Evolutionary conservation across 352 stramenopile genomes (phyloP).

Genomic region (Thraustochytrium striatum): DNA sequence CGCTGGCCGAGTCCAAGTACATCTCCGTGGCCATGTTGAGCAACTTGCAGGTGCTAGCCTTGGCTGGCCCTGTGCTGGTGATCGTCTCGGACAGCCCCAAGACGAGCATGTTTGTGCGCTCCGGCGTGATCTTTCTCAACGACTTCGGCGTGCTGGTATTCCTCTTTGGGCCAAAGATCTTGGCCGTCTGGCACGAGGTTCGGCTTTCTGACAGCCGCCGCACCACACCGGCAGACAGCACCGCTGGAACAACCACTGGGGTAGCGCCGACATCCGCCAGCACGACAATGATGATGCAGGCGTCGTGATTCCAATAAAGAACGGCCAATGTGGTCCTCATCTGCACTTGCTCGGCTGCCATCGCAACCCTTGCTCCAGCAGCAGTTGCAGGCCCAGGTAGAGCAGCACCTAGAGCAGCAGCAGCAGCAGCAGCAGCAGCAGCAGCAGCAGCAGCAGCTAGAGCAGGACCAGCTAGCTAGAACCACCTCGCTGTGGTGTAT

Average conservation of each 20-base stretch:
- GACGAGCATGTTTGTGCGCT: background rate
- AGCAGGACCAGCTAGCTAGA: no score
- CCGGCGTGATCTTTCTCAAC: constrained; percentile 10
- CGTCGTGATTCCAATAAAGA: no score
- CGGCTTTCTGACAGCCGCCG: no score
- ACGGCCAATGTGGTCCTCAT: no score
- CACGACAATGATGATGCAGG: no score
- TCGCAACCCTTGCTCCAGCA: no score
- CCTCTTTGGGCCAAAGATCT: constrained; percentile 18
- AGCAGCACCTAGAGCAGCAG: background rate
- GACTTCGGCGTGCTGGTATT: background rate
- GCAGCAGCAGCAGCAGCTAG: background rate
- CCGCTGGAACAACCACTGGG: no score
- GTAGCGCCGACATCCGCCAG: no score
- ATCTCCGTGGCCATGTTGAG: background rate
- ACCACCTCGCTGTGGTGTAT: no score
- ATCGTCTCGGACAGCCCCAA: background rate
- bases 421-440: background rate
- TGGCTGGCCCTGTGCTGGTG: background rate
- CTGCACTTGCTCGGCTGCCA: no score
- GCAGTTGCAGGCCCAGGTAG: background rate
- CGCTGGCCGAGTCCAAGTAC: background rate
- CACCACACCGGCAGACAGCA: no score
- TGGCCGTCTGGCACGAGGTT: no score
- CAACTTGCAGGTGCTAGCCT: constrained; percentile 4